Evolutionary conservation across 139 green algal species (phyloP).

Genomic region (Chlamydomonas sphaeroides): DNA sequence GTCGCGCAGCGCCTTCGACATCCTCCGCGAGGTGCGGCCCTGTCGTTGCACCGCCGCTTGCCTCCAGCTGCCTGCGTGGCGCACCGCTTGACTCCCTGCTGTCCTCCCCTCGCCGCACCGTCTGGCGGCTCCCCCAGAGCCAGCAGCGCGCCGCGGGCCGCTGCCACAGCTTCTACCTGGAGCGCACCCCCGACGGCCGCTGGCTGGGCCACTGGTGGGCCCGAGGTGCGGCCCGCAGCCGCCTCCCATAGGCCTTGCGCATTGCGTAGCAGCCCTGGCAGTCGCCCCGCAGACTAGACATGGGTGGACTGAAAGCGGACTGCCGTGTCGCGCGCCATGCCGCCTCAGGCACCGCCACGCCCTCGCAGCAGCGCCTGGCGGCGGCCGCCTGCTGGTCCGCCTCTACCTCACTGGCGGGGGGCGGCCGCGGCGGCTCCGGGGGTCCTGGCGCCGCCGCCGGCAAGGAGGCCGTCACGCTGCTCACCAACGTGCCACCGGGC

Average conservation of each 20-base stretch:
- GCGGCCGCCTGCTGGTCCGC: constrained; percentile 2
- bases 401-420: neutral
- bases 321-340: neutral
- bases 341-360: neutral
- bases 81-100: neutral
- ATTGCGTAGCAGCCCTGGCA: neutral
- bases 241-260: too few relatives aligned
- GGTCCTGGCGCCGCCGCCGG: neutral
- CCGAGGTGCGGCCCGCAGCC: neutral
- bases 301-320: too few relatives aligned
- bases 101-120: neutral
- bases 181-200: neutral
- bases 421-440: neutral
- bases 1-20: constrained; percentile 3
- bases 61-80: neutral
- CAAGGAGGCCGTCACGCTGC: constrained; percentile 14
- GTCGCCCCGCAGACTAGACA: too few relatives aligned
- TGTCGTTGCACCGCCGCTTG: too few relatives aligned
- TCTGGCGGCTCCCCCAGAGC: neutral
- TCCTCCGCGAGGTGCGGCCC: constrained; percentile 21
- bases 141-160: constrained; percentile 17
- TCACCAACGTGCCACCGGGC: constrained; percentile 45
- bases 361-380: constrained; percentile 13
- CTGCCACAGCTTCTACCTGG: constrained; percentile 35
- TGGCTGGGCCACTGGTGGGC: constrained; percentile 41